Base-by-base conservation (phyloP, 139 green algal species). In the Dunaliella primolecta region DNA sequence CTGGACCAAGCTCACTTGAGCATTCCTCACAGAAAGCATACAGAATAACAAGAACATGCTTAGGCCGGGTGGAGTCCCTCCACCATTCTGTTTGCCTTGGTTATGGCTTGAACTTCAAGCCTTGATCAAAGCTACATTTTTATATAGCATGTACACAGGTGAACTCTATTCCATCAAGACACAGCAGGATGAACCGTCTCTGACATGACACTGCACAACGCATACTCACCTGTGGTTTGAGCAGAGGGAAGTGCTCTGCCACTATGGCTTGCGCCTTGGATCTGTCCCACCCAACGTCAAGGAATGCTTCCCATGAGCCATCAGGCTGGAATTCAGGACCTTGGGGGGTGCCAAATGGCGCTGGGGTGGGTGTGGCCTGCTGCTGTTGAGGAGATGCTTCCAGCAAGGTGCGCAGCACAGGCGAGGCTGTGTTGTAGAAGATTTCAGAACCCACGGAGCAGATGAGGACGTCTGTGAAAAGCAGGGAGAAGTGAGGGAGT, bases 371-470 rank as follows among this genome's bases (percentile, higher is more conserved):
- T n/a, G 56, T 20, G 20, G 20, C 20, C 56, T 72, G 71, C 71
- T 34, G 71, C 71, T n/a, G 20, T 29, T 72, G 56, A 29, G 56
- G 23, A 20, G 20, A 29, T 20, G 56, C 56, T 72, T 20, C 23
- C 56, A 72, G 56, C 20, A 23, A 29, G 56, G 56, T 23, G 23
- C 20, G 56, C 56, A 21, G 35, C 34, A 81, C 7, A 20, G 34
- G 77, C 7, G 77, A 83, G 38, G 25, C 23, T 1, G 25, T 46
- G 46, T 87, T 72, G 74, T 90, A 92, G 57, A 96, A 95, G 30
- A 99, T 96, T 83, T 98, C 96, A 0, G 94, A 97, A 57, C 96
- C 96, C 21, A 99, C 96, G 0, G 93, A 97, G 91, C 95, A 98
- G n/a, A 98, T 94, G 25, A 98, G 88, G 29, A 97, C 89, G 82